These are phyloP conservation scores for Ogataea degrootiae DNA, from an alignment of 805 yeast species.

Conservation along the genomic window DNA sequence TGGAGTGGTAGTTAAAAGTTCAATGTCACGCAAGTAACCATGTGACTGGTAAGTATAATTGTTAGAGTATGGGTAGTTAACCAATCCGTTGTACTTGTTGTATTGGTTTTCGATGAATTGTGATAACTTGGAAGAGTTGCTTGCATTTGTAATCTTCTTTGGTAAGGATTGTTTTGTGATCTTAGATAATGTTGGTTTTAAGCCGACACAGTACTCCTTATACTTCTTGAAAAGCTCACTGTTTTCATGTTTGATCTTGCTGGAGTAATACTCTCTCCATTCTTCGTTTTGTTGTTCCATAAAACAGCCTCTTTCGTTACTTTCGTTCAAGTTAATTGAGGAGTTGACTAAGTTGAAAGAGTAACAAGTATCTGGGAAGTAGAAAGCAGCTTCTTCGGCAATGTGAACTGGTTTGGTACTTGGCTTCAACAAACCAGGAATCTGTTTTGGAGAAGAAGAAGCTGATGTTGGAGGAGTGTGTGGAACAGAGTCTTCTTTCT, in stretches of 20 bases:
- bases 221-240: slow-evolving; percentile 35
- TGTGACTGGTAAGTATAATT: slow-evolving; percentile 46
- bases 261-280: slow-evolving; percentile 40
- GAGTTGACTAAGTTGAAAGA: slow-evolving; percentile 25
- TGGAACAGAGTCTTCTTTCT: slow-evolving; percentile 4
- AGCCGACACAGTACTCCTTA: slow-evolving; percentile 29
- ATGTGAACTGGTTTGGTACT: slow-evolving; percentile 11
- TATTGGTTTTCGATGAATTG: slow-evolving; percentile 23
- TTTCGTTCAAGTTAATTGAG: slow-evolving; percentile 20
- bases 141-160: slow-evolving; percentile 1
- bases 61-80: slow-evolving; percentile 49
- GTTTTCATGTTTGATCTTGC: slow-evolving; percentile 38
- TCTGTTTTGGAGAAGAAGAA: slow-evolving; percentile 19
- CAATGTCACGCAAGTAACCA: slow-evolving; percentile 46
- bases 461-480: slow-evolving; percentile 27
- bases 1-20: slow-evolving; percentile 43
- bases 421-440: slow-evolving; percentile 16
- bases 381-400: slow-evolving; percentile 21
- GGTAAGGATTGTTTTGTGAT: slow-evolving; percentile 10
- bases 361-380: slow-evolving; percentile 35
- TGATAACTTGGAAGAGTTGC: slow-evolving; percentile 16
- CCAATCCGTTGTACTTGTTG: slow-evolving; percentile 21
- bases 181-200: slow-evolving; percentile 8
- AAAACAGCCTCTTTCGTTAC: slow-evolving; percentile 29
- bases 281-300: slow-evolving; percentile 33